A percentile compares a stretch with the other conserved stretches of the same genome.
Evolutionary conservation across 2,329 filamentous ascomycete species (phyloP).

Genomic region (Escovopsis sp.): DNA sequence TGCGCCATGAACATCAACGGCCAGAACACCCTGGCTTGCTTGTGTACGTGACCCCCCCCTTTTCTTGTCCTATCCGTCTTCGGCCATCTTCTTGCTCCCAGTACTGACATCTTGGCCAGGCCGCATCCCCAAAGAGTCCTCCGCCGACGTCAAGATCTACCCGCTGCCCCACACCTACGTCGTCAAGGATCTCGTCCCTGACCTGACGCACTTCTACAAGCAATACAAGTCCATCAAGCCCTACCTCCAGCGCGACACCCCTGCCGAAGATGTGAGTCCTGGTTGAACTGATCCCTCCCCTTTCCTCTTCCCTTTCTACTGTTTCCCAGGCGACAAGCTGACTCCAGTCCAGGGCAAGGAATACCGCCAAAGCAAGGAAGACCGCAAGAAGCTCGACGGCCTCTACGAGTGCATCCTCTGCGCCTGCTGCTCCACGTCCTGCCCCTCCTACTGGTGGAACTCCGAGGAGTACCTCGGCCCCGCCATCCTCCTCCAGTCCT

Average conservation of each 20-base stretch:
- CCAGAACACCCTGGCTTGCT: slow-evolving; percentile 90
- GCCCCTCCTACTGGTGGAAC: slow-evolving; percentile 99
- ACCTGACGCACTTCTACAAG: slow-evolving; percentile 98
- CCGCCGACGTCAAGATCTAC: slow-evolving; percentile 83
- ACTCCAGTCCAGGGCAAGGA: slow-evolving; percentile 58
- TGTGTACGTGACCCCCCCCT: slow-evolving; percentile 55
- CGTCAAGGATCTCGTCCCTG: slow-evolving; percentile 96
- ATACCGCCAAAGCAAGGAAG: slow-evolving; percentile 77
- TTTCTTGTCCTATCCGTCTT: slow-evolving; percentile 2
- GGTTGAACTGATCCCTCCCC: slow-evolving; percentile 10
- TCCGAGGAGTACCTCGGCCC: slow-evolving; percentile 95
- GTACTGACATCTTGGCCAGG: slow-evolving; percentile 37
- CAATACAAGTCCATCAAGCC: slow-evolving; percentile 99
- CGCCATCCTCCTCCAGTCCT: slow-evolving; percentile 91
- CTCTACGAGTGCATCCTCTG: slow-evolving; percentile 99
- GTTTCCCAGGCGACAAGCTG: not conserved
- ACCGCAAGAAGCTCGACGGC: slow-evolving; percentile 92
- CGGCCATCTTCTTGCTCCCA: not conserved
- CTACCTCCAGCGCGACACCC: slow-evolving; percentile 83
- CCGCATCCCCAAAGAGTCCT: slow-evolving; percentile 77
- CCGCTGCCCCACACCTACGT: slow-evolving; percentile 97
- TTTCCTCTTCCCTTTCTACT: not conserved
- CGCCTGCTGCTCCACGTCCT: slow-evolving; percentile 97
- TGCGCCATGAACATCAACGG: slow-evolving; percentile 99
- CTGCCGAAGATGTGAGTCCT: slow-evolving; percentile 58